These are phyloP conservation scores for Lithohypha guttulata DNA, from an alignment of 2,329 filamentous ascomycete genomes.

Conservation along the genomic window DNA sequence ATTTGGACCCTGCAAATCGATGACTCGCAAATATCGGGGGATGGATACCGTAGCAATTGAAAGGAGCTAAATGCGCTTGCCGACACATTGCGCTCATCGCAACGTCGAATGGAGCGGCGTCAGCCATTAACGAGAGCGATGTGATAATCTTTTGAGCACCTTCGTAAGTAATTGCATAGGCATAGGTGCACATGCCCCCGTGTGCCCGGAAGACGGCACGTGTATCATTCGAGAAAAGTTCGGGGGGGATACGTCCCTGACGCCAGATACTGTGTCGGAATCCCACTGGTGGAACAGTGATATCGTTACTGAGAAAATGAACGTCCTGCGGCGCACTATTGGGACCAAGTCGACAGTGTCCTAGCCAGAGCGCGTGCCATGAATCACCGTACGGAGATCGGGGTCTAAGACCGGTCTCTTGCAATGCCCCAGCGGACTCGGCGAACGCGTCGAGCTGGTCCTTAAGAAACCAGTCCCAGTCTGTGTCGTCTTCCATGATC, in stretches of 20 bases:
- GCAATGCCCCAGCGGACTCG: slow-evolving; percentile 24
- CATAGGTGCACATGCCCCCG: slow-evolving; percentile 28
- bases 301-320: slow-evolving; percentile 24
- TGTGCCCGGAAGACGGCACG: slow-evolving; percentile 28
- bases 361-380: slow-evolving; percentile 44
- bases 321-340: slow-evolving; percentile 20
- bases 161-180: slow-evolving; percentile 30
- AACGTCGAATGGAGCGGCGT: slow-evolving; percentile 31
- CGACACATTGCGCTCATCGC: slow-evolving; percentile 33
- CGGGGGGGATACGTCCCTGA: slow-evolving; percentile 8
- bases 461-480: slow-evolving; percentile 46
- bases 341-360: slow-evolving; percentile 32
- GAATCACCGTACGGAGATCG: slow-evolving; percentile 39
- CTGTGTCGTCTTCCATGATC: slow-evolving; percentile 47
- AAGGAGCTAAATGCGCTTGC: neutral
- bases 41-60: neutral
- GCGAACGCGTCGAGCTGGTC: slow-evolving; percentile 36
- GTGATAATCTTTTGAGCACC: slow-evolving; percentile 31
- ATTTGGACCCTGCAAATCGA: neutral
- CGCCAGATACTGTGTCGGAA: slow-evolving; percentile 15
- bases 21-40: neutral
- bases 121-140: slow-evolving; percentile 23
- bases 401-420: slow-evolving; percentile 20
- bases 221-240: slow-evolving; percentile 26
- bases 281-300: slow-evolving; percentile 19